phyloP scores from a whole-genome alignment of 2,329 filamentous ascomycete genomes.

The Fusarium foetens region DNA sequence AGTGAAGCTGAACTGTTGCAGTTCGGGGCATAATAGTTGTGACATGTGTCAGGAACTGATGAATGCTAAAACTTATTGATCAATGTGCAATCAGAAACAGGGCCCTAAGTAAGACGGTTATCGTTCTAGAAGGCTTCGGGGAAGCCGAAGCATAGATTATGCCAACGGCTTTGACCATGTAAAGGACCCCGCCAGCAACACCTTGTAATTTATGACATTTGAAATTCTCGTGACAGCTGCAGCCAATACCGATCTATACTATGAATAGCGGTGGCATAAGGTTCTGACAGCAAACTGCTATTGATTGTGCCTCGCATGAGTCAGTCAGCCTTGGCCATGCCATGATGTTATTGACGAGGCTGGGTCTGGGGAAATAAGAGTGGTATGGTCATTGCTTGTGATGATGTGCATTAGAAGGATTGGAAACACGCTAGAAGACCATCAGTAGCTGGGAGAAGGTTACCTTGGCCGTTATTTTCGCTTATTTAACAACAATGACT shows the following conservation, averaged over 20 bases:
- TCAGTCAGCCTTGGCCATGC: not conserved
- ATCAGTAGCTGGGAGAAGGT: not conserved
- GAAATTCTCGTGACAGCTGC: slow-evolving; percentile 11
- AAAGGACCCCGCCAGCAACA: not conserved
- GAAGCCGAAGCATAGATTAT: slow-evolving; percentile 25
- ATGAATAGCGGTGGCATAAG: slow-evolving; percentile 11
- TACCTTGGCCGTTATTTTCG: not conserved
- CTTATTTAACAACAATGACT: not conserved
- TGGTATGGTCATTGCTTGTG: slow-evolving; percentile 13
- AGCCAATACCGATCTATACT: not conserved
- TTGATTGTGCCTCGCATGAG: not conserved
- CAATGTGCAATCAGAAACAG: not conserved
- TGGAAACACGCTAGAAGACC: slow-evolving; percentile 27
- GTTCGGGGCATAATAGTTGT: not conserved
- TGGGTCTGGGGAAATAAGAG: slow-evolving; percentile 26
- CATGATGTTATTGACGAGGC: slow-evolving; percentile 5
- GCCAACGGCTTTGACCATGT: not conserved
- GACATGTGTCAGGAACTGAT: not conserved
- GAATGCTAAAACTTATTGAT: not conserved
- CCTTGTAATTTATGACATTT: slow-evolving; percentile 19
- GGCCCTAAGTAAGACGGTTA: not conserved
- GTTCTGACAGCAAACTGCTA: not conserved
- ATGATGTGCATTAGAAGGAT: slow-evolving; percentile 34
- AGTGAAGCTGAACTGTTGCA: not conserved
- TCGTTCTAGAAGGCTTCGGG: slow-evolving; percentile 35